Evolutionary conservation across 164 flowering plant species (phyloP).

Genomic region (Aristolochia contorta): DNA sequence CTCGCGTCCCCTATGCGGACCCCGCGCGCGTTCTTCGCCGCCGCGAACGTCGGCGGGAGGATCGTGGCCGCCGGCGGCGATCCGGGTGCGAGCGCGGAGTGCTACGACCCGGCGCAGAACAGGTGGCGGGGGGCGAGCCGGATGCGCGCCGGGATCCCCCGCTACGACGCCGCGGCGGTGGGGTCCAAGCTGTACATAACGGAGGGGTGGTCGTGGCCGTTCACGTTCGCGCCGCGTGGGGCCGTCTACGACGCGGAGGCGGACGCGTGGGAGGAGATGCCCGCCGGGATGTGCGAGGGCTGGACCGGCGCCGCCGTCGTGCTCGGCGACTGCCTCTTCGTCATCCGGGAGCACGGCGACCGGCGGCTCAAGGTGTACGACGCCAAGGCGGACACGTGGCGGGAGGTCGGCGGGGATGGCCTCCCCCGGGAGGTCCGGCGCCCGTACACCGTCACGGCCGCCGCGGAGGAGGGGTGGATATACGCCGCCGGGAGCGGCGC

Average conservation of each 20-base stretch:
- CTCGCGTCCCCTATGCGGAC: slow-evolving; percentile 20
- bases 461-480: slow-evolving; percentile 23
- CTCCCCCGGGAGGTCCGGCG: slow-evolving; percentile 34
- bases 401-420: slow-evolving; percentile 23
- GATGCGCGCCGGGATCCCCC: slow-evolving; percentile 17
- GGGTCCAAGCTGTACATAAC: slow-evolving; percentile 35
- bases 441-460: slow-evolving; percentile 32
- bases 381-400: slow-evolving; percentile 34
- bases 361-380: slow-evolving; percentile 32
- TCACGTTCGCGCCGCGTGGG: slow-evolving; percentile 32
- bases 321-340: slow-evolving; percentile 26
- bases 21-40: slow-evolving; percentile 29
- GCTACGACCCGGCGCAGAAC: slow-evolving; percentile 27
- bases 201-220: slow-evolving; percentile 67
- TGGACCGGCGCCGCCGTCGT: slow-evolving; percentile 47
- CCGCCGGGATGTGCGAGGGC: slow-evolving; percentile 43
- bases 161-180: slow-evolving; percentile 37
- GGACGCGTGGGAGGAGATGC: slow-evolving; percentile 47
- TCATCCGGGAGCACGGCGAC: slow-evolving; percentile 40
- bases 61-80: slow-evolving; percentile 43
- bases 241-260: slow-evolving; percentile 28
- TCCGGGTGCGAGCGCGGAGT: slow-evolving; percentile 24
- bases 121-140: slow-evolving; percentile 25
- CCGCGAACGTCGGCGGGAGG: slow-evolving; percentile 25
- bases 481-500: slow-evolving; percentile 32